These are phyloP conservation scores for Amniculicola lignicola DNA, from an alignment of 495 filamentous ascomycete genomes.

Conservation along the genomic window DNA sequence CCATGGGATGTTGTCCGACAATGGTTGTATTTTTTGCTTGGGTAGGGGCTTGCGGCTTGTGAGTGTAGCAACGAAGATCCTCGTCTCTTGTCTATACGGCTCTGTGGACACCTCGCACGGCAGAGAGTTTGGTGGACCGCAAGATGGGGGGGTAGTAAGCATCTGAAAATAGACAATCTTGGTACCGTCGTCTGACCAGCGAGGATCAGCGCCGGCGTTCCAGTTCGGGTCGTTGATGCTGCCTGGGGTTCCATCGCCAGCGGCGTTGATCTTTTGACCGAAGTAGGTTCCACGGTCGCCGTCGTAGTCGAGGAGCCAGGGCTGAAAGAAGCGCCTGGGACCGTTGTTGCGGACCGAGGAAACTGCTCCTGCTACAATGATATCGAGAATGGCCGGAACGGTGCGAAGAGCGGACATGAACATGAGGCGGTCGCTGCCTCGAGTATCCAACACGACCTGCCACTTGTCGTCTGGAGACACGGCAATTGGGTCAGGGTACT, in stretches of 20 bases:
- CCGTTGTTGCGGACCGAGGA: constrained; percentile 4
- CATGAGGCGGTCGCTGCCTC: neutral
- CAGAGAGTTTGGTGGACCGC: neutral
- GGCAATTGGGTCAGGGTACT: constrained; percentile 37
- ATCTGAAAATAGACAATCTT: neutral
- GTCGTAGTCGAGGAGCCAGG: neutral
- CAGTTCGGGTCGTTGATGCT: constrained; percentile 4
- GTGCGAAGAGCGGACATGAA: neutral
- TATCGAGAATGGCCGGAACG: neutral
- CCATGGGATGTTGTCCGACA: neutral
- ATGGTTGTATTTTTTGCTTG: neutral
- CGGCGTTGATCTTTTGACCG: neutral
- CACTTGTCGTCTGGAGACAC: constrained; percentile 33
- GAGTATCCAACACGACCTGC: neutral
- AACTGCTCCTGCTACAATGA: neutral
- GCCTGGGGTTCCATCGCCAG: neutral
- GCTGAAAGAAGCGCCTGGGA: neutral
- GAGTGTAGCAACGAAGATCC: neutral
- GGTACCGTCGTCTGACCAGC: neutral
- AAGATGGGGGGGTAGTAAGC: neutral
- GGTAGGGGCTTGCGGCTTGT: neutral
- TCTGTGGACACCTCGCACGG: neutral
- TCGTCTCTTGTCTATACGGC: neutral
- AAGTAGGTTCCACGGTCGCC: neutral
- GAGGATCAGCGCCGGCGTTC: neutral